Evolutionary conservation across 179 eudicot genomes (phyloP).

Genomic region (Beta macrorhiza): DNA sequence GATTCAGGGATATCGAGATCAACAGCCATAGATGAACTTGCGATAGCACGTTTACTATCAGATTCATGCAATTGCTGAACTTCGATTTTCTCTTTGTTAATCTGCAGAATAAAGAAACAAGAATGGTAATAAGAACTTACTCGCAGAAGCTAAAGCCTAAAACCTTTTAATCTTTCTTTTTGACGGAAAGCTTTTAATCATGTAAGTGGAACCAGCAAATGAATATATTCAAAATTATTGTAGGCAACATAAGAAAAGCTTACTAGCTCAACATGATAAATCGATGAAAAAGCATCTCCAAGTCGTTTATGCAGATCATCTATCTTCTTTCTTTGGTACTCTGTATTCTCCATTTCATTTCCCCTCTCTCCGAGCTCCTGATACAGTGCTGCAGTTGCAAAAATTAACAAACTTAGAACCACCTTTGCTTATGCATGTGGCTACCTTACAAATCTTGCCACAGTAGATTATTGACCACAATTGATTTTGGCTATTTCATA

Average conservation of each 20-base stretch:
- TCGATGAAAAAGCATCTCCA: constrained; percentile 61
- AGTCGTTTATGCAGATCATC: constrained; percentile 77
- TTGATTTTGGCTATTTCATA: not conserved
- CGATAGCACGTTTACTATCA: constrained; percentile 54
- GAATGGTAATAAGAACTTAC: not conserved
- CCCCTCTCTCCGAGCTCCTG: constrained; percentile 75
- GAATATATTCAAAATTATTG: too few relatives aligned
- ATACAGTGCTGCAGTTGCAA: constrained; percentile 65
- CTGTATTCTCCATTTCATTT: constrained; percentile 69
- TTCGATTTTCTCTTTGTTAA: constrained; percentile 51
- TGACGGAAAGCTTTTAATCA: not conserved
- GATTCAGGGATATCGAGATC: constrained; percentile 96
- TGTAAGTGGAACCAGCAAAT: not conserved
- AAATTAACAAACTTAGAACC: not conserved
- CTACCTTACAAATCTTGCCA: not conserved
- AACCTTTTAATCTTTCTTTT: not conserved
- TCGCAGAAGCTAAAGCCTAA: not conserved
- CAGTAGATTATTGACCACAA: not conserved
- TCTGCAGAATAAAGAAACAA: constrained; percentile 41
- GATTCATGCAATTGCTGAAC: constrained; percentile 51
- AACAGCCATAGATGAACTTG: constrained; percentile 50
- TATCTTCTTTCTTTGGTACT: constrained; percentile 66
- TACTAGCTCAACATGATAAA: constrained; percentile 79
- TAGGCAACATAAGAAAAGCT: constrained; percentile 23
- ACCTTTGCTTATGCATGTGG: not conserved